Percentiles rank a stretch among this genome's conserved stretches.
These are phyloP conservation scores for Leccinum angustisporum DNA, from an alignment of 1,284 basidiomycete genomes.

Conservation along the genomic window DNA sequence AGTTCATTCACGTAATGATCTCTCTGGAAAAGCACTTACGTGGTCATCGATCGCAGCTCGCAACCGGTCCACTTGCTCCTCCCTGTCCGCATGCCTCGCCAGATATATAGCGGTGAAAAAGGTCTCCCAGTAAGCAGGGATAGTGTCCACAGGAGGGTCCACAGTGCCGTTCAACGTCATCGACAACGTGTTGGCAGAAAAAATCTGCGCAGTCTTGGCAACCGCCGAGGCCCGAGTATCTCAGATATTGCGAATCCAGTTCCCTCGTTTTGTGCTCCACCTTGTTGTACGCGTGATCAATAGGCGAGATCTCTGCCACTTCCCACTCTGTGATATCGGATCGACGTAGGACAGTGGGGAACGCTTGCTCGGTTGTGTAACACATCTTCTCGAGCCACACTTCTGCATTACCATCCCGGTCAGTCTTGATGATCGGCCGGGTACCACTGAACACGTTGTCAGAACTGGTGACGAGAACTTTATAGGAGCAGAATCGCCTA, in stretches of 20 bases:
- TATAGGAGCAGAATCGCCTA: not conserved
- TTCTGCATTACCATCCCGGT: constrained; percentile 66
- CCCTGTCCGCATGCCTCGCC: constrained; percentile 67
- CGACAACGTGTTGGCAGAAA: constrained; percentile 82
- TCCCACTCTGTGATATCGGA: constrained; percentile 84
- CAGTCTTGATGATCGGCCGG: constrained; percentile 63
- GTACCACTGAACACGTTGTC: constrained; percentile 82
- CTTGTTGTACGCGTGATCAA: constrained; percentile 82
- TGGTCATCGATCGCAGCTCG: constrained; percentile 79
- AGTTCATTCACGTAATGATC: constrained; percentile 4
- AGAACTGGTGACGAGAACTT: constrained; percentile 46
- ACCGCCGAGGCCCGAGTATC: constrained; percentile 75
- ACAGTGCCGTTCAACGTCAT: constrained; percentile 89
- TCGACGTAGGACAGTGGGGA: constrained; percentile 89
- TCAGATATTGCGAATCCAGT: constrained; percentile 64
- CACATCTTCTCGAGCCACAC: constrained; percentile 89
- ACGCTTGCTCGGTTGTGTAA: constrained; percentile 83
- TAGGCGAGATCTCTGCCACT: constrained; percentile 80
- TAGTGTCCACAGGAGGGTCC: constrained; percentile 77
- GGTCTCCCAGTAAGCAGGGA: constrained; percentile 73
- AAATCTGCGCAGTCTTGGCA: constrained; percentile 70
- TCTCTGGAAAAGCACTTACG: constrained; percentile 41
- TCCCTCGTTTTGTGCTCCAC: constrained; percentile 79
- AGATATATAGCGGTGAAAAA: constrained; percentile 79
- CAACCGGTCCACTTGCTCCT: constrained; percentile 69